phyloP scores from a whole-genome alignment of 768 basidiomycete species.

The Suillus decipiens region DNA sequence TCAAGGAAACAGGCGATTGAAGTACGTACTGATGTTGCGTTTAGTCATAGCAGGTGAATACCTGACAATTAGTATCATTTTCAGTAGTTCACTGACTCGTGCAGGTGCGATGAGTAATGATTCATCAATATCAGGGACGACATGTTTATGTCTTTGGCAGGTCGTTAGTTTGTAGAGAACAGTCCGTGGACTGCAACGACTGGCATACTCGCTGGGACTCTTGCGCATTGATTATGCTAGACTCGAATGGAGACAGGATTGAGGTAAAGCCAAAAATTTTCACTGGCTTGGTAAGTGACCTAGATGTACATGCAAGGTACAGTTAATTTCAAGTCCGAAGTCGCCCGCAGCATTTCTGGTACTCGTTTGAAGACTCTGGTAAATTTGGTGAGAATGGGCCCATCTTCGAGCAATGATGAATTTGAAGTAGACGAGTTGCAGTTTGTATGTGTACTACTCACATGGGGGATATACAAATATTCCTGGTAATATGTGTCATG shows the following conservation, averaged over 20 bases:
- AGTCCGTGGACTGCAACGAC: background rate
- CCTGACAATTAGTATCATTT: no score
- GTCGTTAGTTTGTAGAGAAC: slow-evolving; percentile 6
- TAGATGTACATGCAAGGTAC: no score
- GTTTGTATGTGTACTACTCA: background rate
- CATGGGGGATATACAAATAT: no score
- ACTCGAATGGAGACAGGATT: background rate
- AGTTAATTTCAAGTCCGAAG: background rate
- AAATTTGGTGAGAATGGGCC: background rate
- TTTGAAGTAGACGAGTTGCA: background rate
- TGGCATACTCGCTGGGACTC: background rate
- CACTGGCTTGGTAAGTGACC: background rate
- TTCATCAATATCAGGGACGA: background rate
- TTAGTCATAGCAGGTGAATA: no score
- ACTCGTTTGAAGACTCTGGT: background rate
- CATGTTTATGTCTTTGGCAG: background rate
- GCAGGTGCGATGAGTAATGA: no score
- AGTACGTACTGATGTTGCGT: no score
- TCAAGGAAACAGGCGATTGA: no score
- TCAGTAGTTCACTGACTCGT: background rate
- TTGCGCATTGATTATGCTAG: slow-evolving; percentile 5
- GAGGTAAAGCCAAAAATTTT: slow-evolving; percentile 4
- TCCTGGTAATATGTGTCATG: no score
- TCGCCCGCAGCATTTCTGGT: background rate
- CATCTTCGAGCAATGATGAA: background rate